These are phyloP conservation scores for Phialophora chinensis DNA, from an alignment of 2,329 filamentous ascomycete genomes.

Conservation along the genomic window DNA sequence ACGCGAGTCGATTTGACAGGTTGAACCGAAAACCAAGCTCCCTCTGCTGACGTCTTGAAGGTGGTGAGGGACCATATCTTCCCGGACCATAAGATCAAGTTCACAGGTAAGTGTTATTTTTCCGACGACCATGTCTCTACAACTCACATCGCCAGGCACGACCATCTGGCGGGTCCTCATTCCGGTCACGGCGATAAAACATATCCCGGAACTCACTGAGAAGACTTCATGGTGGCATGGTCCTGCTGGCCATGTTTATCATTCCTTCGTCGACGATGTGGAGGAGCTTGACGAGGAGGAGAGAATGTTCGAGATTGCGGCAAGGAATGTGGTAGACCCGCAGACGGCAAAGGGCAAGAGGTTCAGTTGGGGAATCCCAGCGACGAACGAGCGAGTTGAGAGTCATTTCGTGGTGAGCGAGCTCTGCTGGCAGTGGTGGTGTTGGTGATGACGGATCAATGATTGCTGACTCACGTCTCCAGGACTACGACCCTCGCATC, in stretches of 20 bases:
- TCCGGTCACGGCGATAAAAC: slow-evolving; percentile 45
- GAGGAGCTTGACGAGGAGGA: slow-evolving; percentile 37
- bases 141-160: slow-evolving; percentile 43
- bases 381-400: slow-evolving; percentile 39
- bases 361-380: slow-evolving; percentile 39
- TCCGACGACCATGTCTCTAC: no score
- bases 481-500: slow-evolving; percentile 53
- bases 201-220: slow-evolving; percentile 43
- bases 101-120: slow-evolving; percentile 44
- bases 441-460: neutral
- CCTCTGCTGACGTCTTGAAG: slow-evolving; percentile 38
- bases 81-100: slow-evolving; percentile 53
- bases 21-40: no score
- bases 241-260: slow-evolving; percentile 51
- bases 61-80: slow-evolving; percentile 52
- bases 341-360: slow-evolving; percentile 27
- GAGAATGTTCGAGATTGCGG: slow-evolving; percentile 50
- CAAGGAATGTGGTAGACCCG: slow-evolving; percentile 45
- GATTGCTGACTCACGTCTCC: neutral
- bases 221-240: slow-evolving; percentile 54
- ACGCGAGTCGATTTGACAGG: neutral
- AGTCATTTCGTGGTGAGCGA: slow-evolving; percentile 46
- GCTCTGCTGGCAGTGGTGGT: neutral
- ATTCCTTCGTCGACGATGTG: slow-evolving; percentile 48
- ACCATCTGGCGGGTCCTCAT: slow-evolving; percentile 57